Evolutionary conservation across 441 rosid genomes (phyloP).

Genomic region (Erodium texanum): DNA sequence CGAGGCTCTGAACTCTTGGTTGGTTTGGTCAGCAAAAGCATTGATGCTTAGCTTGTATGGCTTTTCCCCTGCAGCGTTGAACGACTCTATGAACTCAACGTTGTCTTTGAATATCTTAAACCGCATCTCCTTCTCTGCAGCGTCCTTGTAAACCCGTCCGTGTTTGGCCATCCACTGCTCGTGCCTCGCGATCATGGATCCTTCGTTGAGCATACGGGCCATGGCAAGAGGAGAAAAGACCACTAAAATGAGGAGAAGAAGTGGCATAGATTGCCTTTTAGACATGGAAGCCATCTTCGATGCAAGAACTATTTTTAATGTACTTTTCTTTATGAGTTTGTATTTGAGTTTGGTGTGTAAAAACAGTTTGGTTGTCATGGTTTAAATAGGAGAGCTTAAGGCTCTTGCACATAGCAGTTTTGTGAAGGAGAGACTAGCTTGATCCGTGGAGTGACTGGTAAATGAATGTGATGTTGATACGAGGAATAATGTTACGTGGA

Average conservation of each 20-base stretch:
- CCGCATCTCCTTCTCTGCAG: constrained; percentile 28
- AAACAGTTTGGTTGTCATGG: not conserved
- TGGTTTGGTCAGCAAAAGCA: constrained; percentile 32
- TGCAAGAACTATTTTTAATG: not conserved
- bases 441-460: not conserved
- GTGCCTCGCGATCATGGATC: constrained; percentile 14
- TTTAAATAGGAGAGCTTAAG: not conserved
- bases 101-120: constrained; percentile 38
- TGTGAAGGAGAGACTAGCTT: not conserved
- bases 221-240: not conserved
- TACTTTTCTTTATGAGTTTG: not conserved
- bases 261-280: not conserved
- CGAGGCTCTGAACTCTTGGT: constrained; percentile 24
- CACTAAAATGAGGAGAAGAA: constrained; percentile 2
- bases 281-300: not conserved
- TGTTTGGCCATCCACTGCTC: constrained; percentile 23
- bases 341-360: not conserved
- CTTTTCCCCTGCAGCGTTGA: constrained; percentile 25
- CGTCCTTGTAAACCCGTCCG: constrained; percentile 19
- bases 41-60: constrained; percentile 33
- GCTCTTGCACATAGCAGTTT: not conserved
- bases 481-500: not conserved
- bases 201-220: constrained; percentile 16
- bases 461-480: not conserved
- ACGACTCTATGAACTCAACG: constrained; percentile 35